Evolutionary conservation across 2,329 filamentous ascomycete species (phyloP).

Genomic region (Aureobasidium subglaciale): DNA sequence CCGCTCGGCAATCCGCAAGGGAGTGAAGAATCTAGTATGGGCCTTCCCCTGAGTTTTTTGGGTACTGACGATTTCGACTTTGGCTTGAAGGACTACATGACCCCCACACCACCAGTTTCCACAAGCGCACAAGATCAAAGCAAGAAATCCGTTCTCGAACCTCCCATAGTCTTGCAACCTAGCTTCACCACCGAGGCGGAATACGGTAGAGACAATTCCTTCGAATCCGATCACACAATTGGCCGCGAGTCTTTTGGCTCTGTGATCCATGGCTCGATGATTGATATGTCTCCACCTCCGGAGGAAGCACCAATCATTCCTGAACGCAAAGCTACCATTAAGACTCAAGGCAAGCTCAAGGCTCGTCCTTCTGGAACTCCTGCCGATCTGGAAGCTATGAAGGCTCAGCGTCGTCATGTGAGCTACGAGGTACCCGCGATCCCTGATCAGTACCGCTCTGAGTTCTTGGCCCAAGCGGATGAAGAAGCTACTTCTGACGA

Average conservation of each 20-base stretch:
- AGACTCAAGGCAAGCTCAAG: slow-evolving; percentile 77
- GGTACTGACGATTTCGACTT: slow-evolving; percentile 47
- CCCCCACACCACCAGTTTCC: slow-evolving; percentile 17
- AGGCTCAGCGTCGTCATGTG: slow-evolving; percentile 71
- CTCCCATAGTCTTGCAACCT: slow-evolving; percentile 1
- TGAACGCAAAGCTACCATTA: slow-evolving; percentile 79
- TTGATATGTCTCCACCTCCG: slow-evolving; percentile 23
- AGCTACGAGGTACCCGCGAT: slow-evolving; percentile 55
- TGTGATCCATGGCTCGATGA: slow-evolving; percentile 14
- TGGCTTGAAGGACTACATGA: slow-evolving; percentile 50
- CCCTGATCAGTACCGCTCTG: slow-evolving; percentile 26
- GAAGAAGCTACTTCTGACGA: neutral
- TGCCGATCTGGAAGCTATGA: slow-evolving; percentile 73
- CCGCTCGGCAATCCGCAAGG: slow-evolving; percentile 5
- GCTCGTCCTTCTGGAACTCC: slow-evolving; percentile 83
- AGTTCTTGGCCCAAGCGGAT: neutral
- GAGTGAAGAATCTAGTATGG: slow-evolving; percentile 25
- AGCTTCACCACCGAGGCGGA: slow-evolving; percentile 19
- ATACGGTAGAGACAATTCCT: slow-evolving; percentile 20
- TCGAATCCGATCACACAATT: slow-evolving; percentile 7
- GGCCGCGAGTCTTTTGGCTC: slow-evolving; percentile 12
- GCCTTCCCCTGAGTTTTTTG: slow-evolving; percentile 44
- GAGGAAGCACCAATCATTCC: slow-evolving; percentile 59
- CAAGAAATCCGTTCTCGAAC: slow-evolving; percentile 3
- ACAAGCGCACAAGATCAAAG: neutral